Conservation (phyloP, 2,329 filamentous ascomycete genomes). For the Talaromyces sp. region DNA sequence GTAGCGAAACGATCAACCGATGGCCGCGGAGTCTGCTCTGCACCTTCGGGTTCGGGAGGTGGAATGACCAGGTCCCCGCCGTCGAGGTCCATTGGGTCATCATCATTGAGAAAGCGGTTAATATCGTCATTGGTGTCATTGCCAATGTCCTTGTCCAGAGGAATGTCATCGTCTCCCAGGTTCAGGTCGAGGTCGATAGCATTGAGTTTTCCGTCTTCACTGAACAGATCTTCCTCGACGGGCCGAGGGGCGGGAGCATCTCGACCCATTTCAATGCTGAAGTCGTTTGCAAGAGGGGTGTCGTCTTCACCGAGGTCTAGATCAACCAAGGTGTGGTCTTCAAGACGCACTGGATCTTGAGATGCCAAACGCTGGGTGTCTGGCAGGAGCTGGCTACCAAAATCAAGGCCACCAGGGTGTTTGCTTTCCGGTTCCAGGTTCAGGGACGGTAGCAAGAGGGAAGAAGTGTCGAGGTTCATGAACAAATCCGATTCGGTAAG, state of each 20-base stretch:
- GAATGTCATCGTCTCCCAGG: slow-evolving; percentile 41
- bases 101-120: slow-evolving; percentile 50
- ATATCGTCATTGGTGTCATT: slow-evolving; percentile 48
- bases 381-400: slow-evolving; percentile 74
- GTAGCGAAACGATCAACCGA: slow-evolving; percentile 67
- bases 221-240: slow-evolving; percentile 49
- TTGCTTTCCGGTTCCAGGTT: slow-evolving; percentile 32
- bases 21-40: slow-evolving; percentile 51
- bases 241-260: slow-evolving; percentile 66
- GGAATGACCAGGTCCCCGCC: slow-evolving; percentile 53
- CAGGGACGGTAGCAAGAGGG: slow-evolving; percentile 71
- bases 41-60: slow-evolving; percentile 32
- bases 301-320: slow-evolving; percentile 62
- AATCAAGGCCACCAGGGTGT: slow-evolving; percentile 42
- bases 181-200: slow-evolving; percentile 49
- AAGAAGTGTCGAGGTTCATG: slow-evolving; percentile 75
- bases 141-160: slow-evolving; percentile 34
- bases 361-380: slow-evolving; percentile 45
- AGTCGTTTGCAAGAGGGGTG: slow-evolving; percentile 60
- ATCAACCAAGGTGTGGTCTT: slow-evolving; percentile 68
- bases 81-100: slow-evolving; percentile 50
- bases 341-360: slow-evolving; percentile 50
- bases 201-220: slow-evolving; percentile 60
- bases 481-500: slow-evolving; percentile 92
- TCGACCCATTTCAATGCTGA: slow-evolving; percentile 84